Base-by-base conservation (phyloP, 345 rosid genomes). In the Geranium rotundifolium region DNA sequence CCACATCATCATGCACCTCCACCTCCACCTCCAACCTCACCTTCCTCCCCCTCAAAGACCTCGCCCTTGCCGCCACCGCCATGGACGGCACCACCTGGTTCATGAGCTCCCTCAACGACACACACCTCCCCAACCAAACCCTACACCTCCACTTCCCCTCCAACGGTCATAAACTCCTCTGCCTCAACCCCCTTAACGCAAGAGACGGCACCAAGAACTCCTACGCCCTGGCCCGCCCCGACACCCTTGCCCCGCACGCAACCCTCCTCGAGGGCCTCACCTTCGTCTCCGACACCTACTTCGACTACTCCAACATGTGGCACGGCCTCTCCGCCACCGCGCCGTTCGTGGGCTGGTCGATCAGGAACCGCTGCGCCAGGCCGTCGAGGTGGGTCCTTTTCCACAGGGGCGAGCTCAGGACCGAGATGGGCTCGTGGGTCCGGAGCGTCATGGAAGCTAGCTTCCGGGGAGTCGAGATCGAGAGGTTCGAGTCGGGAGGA, bases 81-180 rank as follows among this genome's bases (percentile, higher is more conserved):
- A 74, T 60, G 78, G 65, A 23, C 9, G 78, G 73, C 4, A 69
- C 66, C 75, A 79, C 83, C 20, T 74, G 83, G 83, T 81, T 81
- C 65, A 76, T 81, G 79, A 81, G 83, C 81, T 76, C 76, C 0
- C 49, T 72, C 39, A 72, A 71, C 0, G 79, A 78, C 69, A 72
- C 78, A 20, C 39, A 39, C 3, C 63, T 67, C 27, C 72, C 62
- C 50, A 67, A 74, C 20, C 76, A 81, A 73, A 67, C 83, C 4
- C 78, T 72, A 39, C 18, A 68, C 63, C 71, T 76, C 58, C 64
- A 64, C 59, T 79, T 79, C 63, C 79, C 83, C 55, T 81, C 85
- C 18, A 65, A 31, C 60, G 58, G 58, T 78, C 79, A 17, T 64
- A 57, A 77, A 46, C 52, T 70, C 31, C 60, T 76, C 23, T 72